These are phyloP conservation scores for Samsoniella hepiali DNA, from an alignment of 2,329 filamentous ascomycete species.

Conservation along the genomic window DNA sequence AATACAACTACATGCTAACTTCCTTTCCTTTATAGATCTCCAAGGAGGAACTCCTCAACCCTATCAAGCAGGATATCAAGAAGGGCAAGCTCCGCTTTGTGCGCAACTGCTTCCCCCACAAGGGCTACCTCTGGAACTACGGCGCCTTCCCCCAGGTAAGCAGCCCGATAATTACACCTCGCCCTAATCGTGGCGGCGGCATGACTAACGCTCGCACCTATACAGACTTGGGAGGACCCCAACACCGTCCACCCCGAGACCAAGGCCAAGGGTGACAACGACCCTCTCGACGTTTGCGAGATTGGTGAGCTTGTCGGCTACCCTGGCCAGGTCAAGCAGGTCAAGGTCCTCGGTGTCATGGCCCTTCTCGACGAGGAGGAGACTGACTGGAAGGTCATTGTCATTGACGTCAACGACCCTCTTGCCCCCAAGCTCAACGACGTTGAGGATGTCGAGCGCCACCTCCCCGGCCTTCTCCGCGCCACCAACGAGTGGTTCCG, in stretches of 20 bases:
- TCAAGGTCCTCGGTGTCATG: slow-evolving; percentile 99
- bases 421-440: slow-evolving; percentile 96
- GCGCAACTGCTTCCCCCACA: slow-evolving; percentile 99
- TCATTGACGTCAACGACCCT: slow-evolving; percentile 97
- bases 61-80: slow-evolving; percentile 99
- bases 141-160: slow-evolving; percentile 95
- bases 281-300: slow-evolving; percentile 98
- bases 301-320: slow-evolving; percentile 98
- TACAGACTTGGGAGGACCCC: slow-evolving; percentile 97
- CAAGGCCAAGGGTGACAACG: slow-evolving; percentile 99
- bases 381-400: slow-evolving; percentile 99
- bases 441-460: slow-evolving; percentile 97
- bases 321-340: slow-evolving; percentile 96
- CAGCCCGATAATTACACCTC: slow-evolving; percentile 8
- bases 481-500: slow-evolving; percentile 99
- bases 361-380: slow-evolving; percentile 98
- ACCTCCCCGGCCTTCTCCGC: slow-evolving; percentile 92
- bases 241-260: slow-evolving; percentile 95
- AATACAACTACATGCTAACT: slow-evolving; percentile 2
- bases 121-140: slow-evolving; percentile 99
- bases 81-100: slow-evolving; percentile 99
- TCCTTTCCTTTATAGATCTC: slow-evolving; percentile 65
- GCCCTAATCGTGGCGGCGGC: slow-evolving; percentile 18
- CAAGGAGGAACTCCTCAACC: slow-evolving; percentile 97
- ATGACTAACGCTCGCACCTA: slow-evolving; percentile 19